Conservation (phyloP, 768 basidiomycete species). For the Solioccasus polychromus region DNA sequence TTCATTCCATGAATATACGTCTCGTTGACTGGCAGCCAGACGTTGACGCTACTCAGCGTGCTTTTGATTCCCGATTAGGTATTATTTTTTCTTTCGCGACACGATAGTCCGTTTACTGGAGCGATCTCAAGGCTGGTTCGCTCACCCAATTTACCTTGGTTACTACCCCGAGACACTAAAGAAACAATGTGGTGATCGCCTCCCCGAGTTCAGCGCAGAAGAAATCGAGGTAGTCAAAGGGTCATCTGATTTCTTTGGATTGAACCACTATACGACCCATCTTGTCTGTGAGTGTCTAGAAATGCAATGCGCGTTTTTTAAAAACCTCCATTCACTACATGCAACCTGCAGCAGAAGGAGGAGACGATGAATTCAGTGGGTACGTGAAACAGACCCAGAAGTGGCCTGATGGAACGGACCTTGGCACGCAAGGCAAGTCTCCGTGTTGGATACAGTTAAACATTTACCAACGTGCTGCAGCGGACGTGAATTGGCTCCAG, state of each 20-base stretch:
- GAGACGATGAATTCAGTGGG: slow-evolving; percentile 66
- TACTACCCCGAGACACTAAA: slow-evolving; percentile 63
- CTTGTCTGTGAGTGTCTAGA: slow-evolving; percentile 53
- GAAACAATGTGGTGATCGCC: slow-evolving; percentile 54
- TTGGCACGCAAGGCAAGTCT: slow-evolving; percentile 61
- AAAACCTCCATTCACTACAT: background rate
- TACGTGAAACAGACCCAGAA: slow-evolving; percentile 62
- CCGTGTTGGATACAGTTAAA: background rate
- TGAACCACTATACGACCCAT: slow-evolving; percentile 78
- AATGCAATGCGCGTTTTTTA: too few relatives aligned
- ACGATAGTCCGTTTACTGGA: slow-evolving; percentile 23
- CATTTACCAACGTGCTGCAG: slow-evolving; percentile 28
- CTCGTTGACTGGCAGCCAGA: slow-evolving; percentile 37
- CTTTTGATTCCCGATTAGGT: slow-evolving; percentile 76
- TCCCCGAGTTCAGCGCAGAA: slow-evolving; percentile 58
- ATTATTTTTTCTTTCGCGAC: slow-evolving; percentile 33
- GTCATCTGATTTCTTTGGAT: slow-evolving; percentile 72
- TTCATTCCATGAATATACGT: background rate
- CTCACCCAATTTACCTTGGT: slow-evolving; percentile 74
- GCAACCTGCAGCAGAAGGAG: slow-evolving; percentile 48
- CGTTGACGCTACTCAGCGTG: slow-evolving; percentile 66
- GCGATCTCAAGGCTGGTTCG: slow-evolving; percentile 52
- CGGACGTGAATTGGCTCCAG: slow-evolving; percentile 69
- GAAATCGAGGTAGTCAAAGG: slow-evolving; percentile 59
- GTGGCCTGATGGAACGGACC: slow-evolving; percentile 62